Evolutionary conservation across 768 basidiomycete genomes (phyloP), one percentile per base, ranked within the genome.

Genomic region (Sarcodon aspratus): DNA sequence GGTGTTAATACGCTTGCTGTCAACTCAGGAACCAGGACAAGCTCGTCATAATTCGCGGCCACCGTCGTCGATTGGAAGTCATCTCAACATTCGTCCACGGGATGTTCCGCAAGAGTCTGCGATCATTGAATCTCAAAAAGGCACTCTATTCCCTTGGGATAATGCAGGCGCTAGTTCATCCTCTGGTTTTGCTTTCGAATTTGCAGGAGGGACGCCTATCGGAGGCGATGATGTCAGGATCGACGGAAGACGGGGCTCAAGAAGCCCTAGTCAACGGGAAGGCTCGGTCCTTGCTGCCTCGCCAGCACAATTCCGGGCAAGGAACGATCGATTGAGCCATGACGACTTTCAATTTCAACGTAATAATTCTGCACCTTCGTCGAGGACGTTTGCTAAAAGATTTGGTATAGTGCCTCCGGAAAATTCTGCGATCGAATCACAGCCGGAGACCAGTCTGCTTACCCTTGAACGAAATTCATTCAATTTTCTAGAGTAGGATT

Each of bases 71-170:
- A 51, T 75, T 21, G 76, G 72, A 35, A 74, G 70, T 45, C 65
- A 78, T 50, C 63, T 82, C 38, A 74, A 68, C 10, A 56, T 76
- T 45, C 73, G 54, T 11, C 45, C 74, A 42, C 51, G 71, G 6
- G 69, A 62, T 34, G 54, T 62, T 27, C 21, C 5, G 9, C 60
- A 66, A 31, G 66, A 69, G 36, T 61, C 62, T 33, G 61, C 64
- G 37, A 66, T n/a, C n/a, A n/a, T 68, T 43, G 74, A 69, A 31
- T 85, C 84, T 15, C 85, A 86, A 57, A 69, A 73, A 33, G 84
- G 78, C 53, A 79, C 81, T 8, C 59, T 89, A 32, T 88, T 88
- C 59, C 87, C 88, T 6, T 91, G 87, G 87, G 85, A 90, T 57
- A 75, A 89, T 59, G 86, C 74, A 5, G 83, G 80, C 3, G 70